Evolutionary conservation across 139 green algal species (phyloP).

Genomic region (Penium margaritaceum): DNA sequence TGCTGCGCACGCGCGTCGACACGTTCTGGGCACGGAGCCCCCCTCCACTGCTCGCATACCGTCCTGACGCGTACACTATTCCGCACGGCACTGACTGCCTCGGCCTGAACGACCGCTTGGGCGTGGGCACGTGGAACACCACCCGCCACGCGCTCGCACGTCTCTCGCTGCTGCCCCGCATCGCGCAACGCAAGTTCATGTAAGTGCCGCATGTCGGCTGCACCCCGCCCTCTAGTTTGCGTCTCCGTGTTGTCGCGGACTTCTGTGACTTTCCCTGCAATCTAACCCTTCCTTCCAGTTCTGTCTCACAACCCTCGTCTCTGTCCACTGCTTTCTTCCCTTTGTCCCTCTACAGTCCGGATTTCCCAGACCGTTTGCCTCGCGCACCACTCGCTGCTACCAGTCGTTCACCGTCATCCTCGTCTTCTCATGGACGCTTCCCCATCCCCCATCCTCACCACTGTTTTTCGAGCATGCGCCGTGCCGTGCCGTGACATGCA

Average conservation of each 20-base stretch:
- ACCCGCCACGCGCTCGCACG: background rate
- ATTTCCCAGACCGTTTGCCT: too few relatives aligned
- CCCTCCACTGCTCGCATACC: background rate
- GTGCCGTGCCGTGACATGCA: too few relatives aligned
- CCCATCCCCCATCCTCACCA: background rate
- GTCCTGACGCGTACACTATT: conserved; percentile 2
- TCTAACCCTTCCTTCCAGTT: background rate
- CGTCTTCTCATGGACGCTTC: background rate
- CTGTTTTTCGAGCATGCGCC: too few relatives aligned
- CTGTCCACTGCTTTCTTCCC: background rate
- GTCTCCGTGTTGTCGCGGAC: too few relatives aligned
- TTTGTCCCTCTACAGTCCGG: too few relatives aligned
- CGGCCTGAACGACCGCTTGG: conserved; percentile 18
- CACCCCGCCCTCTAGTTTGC: too few relatives aligned
- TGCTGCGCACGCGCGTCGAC: conserved; percentile 27
- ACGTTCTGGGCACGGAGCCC: conserved; percentile 12
- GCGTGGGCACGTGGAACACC: conserved; percentile 10
- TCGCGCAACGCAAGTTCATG: background rate
- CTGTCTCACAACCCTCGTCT: background rate
- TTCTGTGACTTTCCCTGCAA: too few relatives aligned
- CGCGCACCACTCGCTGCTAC: background rate
- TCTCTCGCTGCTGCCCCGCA: background rate
- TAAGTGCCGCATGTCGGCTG: background rate
- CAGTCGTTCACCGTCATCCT: background rate
- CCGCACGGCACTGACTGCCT: conserved; percentile 8